phyloP scores from a whole-genome alignment of 2,329 filamentous ascomycete species.

The Berkeleyomyces basicola region DNA sequence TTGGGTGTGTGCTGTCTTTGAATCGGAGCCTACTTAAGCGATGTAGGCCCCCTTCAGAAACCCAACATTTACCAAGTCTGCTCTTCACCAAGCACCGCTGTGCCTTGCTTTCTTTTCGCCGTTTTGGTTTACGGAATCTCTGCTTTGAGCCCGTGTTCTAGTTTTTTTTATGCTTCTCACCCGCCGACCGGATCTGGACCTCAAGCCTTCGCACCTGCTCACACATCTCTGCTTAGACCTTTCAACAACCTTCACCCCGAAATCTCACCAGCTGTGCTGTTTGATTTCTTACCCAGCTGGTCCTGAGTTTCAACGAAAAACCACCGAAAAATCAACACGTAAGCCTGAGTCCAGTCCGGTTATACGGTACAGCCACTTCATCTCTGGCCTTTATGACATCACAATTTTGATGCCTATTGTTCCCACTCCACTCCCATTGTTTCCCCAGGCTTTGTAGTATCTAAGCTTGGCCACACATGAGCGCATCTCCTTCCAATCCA shows the following conservation, averaged over 20 bases:
- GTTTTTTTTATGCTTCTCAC: neutral
- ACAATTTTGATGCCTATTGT: no score
- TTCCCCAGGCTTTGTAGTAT: no score
- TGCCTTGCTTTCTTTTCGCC: neutral
- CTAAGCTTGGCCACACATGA: no score
- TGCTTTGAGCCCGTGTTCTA: neutral
- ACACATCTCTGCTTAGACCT: slow-evolving; percentile 1
- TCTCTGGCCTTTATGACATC: no score
- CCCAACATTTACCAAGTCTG: neutral
- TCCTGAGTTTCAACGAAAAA: neutral
- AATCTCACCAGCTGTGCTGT: slow-evolving; percentile 7
- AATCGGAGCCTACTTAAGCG: neutral
- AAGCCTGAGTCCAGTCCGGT: neutral
- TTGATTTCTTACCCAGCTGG: slow-evolving; percentile 8
- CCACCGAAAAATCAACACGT: neutral
- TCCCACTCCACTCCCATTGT: no score
- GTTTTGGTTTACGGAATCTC: neutral
- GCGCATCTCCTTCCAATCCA: no score
- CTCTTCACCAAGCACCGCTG: neutral
- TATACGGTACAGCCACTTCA: neutral
- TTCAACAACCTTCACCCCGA: neutral
- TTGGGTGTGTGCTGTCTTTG: neutral
- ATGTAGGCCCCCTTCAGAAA: neutral
- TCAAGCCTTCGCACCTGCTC: neutral
- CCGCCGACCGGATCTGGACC: neutral